Evolutionary conservation across 176 grass and related monocot genomes (phyloP).

Genomic region (Aegilops sharonensis): DNA sequence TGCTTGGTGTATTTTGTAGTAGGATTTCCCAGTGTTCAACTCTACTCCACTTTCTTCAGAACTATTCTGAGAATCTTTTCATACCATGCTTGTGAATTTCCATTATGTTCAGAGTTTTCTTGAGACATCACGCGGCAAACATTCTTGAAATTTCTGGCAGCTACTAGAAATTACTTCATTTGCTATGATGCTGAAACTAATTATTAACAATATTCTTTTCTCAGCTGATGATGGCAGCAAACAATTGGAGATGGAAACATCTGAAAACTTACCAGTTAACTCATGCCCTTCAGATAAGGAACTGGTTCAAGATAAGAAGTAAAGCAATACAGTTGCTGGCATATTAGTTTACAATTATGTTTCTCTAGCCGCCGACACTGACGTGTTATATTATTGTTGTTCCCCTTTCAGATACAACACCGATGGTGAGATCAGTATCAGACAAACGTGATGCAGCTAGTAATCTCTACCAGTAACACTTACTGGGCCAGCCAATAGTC

Average conservation of each 20-base stretch:
- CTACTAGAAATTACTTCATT: not conserved
- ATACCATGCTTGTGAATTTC: not conserved
- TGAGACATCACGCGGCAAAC: not conserved
- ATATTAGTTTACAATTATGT: not conserved
- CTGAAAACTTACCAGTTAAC: slow-evolving; percentile 7
- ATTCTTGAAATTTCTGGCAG: not conserved
- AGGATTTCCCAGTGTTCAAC: not conserved
- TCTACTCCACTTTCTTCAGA: not conserved
- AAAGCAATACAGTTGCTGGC: not conserved
- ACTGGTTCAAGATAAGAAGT: slow-evolving; percentile 11
- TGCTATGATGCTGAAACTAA: not conserved
- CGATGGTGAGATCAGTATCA: not conserved
- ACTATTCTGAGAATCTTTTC: not conserved
- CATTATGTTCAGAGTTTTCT: not conserved
- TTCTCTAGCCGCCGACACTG: not conserved
- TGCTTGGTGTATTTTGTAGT: not conserved
- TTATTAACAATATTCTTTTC: not conserved
- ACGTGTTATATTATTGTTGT: not conserved
- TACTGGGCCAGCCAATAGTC: not conserved
- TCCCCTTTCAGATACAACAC: not conserved
- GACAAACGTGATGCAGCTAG: not conserved
- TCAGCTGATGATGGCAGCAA: slow-evolving; percentile 17
- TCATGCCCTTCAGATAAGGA: slow-evolving; percentile 9
- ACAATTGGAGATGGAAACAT: slow-evolving; percentile 7
- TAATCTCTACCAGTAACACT: too few relatives aligned